Evolutionary conservation across 2,329 filamentous ascomycete genomes (phyloP).

Genomic region (Diaporthe ampelina): DNA sequence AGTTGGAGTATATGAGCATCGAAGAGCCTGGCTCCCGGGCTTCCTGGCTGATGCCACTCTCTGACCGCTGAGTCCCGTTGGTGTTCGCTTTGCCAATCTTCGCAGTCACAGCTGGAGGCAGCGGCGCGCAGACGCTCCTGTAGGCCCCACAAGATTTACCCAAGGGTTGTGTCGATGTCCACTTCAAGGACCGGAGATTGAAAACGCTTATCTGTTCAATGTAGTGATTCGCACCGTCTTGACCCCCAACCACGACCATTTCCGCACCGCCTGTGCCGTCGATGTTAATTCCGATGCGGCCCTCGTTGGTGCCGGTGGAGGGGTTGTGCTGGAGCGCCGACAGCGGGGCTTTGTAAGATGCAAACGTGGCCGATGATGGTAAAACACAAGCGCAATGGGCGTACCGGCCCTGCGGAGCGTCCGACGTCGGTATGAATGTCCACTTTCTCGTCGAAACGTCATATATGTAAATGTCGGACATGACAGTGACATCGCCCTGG

Average conservation of each 20-base stretch:
- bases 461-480: slow-evolving; percentile 98
- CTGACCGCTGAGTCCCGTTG: slow-evolving; percentile 56
- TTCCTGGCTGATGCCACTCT: slow-evolving; percentile 66
- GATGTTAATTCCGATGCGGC: slow-evolving; percentile 87
- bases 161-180: slow-evolving; percentile 89
- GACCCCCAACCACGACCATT: slow-evolving; percentile 96
- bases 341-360: slow-evolving; percentile 84
- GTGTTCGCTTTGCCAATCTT: slow-evolving; percentile 74
- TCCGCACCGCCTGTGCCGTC: slow-evolving; percentile 94
- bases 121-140: slow-evolving; percentile 90
- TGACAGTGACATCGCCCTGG: slow-evolving; percentile 88
- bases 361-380: slow-evolving; percentile 88
- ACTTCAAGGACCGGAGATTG: slow-evolving; percentile 93
- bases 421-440: slow-evolving; percentile 85
- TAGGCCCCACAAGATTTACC: slow-evolving; percentile 97
- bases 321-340: slow-evolving; percentile 93
- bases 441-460: slow-evolving; percentile 86
- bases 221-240: slow-evolving; percentile 98
- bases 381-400: slow-evolving; percentile 96
- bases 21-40: slow-evolving; percentile 71
- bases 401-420: slow-evolving; percentile 93
- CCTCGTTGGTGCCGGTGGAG: slow-evolving; percentile 85
- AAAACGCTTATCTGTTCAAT: slow-evolving; percentile 99
- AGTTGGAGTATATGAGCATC: slow-evolving; percentile 99
- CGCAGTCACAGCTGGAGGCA: slow-evolving; percentile 75